Base-by-base conservation (phyloP, 2,329 filamentous ascomycete genomes). In the Clarireedia paspali region DNA sequence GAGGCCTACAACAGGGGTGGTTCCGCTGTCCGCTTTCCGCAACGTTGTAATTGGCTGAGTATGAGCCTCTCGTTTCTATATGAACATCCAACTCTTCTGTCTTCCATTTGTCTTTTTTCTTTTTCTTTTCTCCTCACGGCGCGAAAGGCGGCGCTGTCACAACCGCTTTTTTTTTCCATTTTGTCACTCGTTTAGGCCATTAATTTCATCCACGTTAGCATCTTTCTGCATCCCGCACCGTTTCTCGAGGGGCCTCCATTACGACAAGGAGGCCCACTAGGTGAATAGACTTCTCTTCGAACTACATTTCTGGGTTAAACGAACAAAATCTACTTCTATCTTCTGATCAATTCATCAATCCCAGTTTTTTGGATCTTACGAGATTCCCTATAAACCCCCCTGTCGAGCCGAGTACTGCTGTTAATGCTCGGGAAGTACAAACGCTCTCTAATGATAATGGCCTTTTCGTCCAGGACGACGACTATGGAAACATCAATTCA, bases 301-400 rank as follows among this genome's bases (percentile, higher is more conserved):
- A 36, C 30, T 53, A 47, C 50, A 53, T 27, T 34, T 27, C 40
- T 47, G 50, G 50, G 40, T 10, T 36, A 14, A 42, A 53, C 34
- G 46, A 46, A 40, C 26, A 53, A 46, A 30, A 46, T 23, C 7
- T 44, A 44, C 50, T 34, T 30, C 14, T 20, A 34, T 10, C 6
- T 26, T 9, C 15, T 47, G 50, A 47, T 6, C 39, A n/a, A 15
- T 53, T 36, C 47, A 53, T 53, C 42, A 23, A 53, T 53, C 50
- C 50, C 40, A 53, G 50, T 20, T 15, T 53, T 53, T 53, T 53
- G 34, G 40, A 47, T 45, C 50, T 45, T 17, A 46, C 39, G 40
- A 53, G 27, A 53, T 12, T 36, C 26, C 50, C 50, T 47, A 20
- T 53, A 46, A 30, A 14, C 23, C 20, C 27, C 17, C 17, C 40